Percentiles rank a stretch among this genome's conserved stretches.
Conservation (phyloP, 306 rosid genomes). For the Echinosophora koreensis region DNA sequence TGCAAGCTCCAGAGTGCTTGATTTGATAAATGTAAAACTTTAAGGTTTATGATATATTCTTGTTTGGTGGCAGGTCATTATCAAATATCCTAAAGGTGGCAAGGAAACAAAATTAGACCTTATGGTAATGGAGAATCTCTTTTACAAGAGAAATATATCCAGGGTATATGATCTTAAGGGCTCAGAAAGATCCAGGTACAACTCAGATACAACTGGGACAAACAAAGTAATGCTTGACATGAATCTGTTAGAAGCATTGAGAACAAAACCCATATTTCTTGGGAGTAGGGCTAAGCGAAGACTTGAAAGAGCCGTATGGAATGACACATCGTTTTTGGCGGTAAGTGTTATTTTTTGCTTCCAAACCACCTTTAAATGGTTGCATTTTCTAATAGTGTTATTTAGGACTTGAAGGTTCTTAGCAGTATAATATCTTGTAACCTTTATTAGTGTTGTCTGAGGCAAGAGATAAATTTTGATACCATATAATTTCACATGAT, state of each 20-base stretch:
- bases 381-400: background rate
- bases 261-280: slow-evolving; percentile 93
- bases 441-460: too few relatives aligned
- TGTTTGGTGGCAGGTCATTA: slow-evolving; percentile 70
- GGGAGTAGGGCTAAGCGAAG: slow-evolving; percentile 95
- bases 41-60: slow-evolving; percentile 4
- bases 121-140: slow-evolving; percentile 99
- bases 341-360: slow-evolving; percentile 54
- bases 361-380: slow-evolving; percentile 1
- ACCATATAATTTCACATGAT: background rate
- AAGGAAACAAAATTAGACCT: slow-evolving; percentile 91
- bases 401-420: background rate
- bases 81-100: slow-evolving; percentile 87
- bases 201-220: slow-evolving; percentile 78
- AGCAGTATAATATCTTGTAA: too few relatives aligned
- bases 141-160: slow-evolving; percentile 83
- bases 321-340: slow-evolving; percentile 90
- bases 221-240: slow-evolving; percentile 91
- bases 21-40: background rate
- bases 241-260: slow-evolving; percentile 89
- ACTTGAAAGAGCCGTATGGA: slow-evolving; percentile 97
- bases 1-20: background rate
- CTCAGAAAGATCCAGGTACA: slow-evolving; percentile 94
- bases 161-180: slow-evolving; percentile 98
- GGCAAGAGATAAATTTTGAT: background rate